Base-by-base conservation (phyloP, 73 alveolate species). In the Paraurostyla sp. region DNA sequence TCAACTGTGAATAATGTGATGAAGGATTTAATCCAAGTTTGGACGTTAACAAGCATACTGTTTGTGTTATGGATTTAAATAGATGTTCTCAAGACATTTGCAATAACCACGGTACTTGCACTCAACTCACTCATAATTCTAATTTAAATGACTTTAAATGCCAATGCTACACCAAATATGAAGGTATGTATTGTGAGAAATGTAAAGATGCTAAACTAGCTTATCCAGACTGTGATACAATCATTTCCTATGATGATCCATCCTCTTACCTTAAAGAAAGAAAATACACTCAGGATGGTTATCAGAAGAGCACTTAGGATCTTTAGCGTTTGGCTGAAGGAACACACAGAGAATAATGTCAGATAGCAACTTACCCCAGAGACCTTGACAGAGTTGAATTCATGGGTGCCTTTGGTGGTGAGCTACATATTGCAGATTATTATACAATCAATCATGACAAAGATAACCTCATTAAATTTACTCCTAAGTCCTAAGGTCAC, bases 341-440 rank as follows among this genome's bases (percentile, higher is more conserved):
- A 6, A 33, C 7, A 1, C 11, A 43, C 22, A 7, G n/a, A 25
- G 20, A 75, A 38, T 32, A 75, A 49, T 75, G 87, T 32, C 57
- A 20, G 3, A 2, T 46, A 2, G 2, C 52, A 4, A 75, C 13
- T 52, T 75, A 75, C 38, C 87, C 87, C 7, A 2, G 33, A 11
- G 46, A 43, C 22, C 29, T 75, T 3, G 51, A 75, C 60, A 75
- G 75, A 49, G 54, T 75, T 9, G 87, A 75, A 29, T 75, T 46
- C 33, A 16, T 75, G 27, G 84, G 84, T 13, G 62, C 7, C 16
- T 42, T 69, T 35, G 78, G 78, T 7, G 63, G 84, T 13, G 84
- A 69, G 3, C 16, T 69, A 43, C 87, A 75, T 50, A 49, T 75
- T 18, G 87, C 87, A n/a, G 87, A 75, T 75, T 48, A 22, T 75